Percentiles rank a stretch among this genome's conserved stretches.
phyloP scores from a whole-genome alignment of 2,329 filamentous ascomycete genomes.

The Colletotrichum musicola region DNA sequence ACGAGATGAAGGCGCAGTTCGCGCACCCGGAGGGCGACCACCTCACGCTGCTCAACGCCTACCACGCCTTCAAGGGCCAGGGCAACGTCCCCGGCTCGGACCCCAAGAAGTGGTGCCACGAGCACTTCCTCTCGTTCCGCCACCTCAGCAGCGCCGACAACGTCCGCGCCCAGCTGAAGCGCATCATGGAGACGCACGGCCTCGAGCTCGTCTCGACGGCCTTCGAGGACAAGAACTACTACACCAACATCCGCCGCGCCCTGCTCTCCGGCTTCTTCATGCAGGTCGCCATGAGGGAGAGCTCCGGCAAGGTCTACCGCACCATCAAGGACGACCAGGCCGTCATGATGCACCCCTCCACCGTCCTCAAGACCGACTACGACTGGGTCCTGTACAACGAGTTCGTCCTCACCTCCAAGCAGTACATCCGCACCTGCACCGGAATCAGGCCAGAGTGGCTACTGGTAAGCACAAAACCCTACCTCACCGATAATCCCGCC shows the following conservation, averaged over 20 bases:
- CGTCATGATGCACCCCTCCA: slow-evolving; percentile 93
- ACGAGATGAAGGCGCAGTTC: slow-evolving; percentile 97
- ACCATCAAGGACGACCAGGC: slow-evolving; percentile 98
- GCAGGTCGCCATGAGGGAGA: slow-evolving; percentile 97
- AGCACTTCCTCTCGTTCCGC: slow-evolving; percentile 93
- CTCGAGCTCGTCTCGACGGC: slow-evolving; percentile 89
- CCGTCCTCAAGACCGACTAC: slow-evolving; percentile 86
- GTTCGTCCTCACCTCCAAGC: slow-evolving; percentile 97
- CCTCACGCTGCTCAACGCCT: slow-evolving; percentile 95
- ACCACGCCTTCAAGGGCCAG: slow-evolving; percentile 93
- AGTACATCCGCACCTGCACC: slow-evolving; percentile 96
- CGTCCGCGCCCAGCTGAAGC: slow-evolving; percentile 89
- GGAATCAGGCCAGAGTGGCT: slow-evolving; percentile 95
- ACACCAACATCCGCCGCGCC: slow-evolving; percentile 94
- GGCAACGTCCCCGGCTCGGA: slow-evolving; percentile 75
- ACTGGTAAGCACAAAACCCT: slow-evolving; percentile 69
- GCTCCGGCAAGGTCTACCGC: slow-evolving; percentile 88
- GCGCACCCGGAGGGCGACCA: slow-evolving; percentile 95
- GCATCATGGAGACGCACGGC: slow-evolving; percentile 95
- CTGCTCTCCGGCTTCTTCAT: slow-evolving; percentile 98
- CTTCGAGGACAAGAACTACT: slow-evolving; percentile 97
- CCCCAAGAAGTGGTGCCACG: slow-evolving; percentile 92
- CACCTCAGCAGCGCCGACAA: slow-evolving; percentile 94
- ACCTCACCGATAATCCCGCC: background rate
- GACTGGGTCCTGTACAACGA: slow-evolving; percentile 99